Evolutionary conservation across 768 basidiomycete genomes (phyloP).

Genomic region (Pleurotus ostreatus): DNA sequence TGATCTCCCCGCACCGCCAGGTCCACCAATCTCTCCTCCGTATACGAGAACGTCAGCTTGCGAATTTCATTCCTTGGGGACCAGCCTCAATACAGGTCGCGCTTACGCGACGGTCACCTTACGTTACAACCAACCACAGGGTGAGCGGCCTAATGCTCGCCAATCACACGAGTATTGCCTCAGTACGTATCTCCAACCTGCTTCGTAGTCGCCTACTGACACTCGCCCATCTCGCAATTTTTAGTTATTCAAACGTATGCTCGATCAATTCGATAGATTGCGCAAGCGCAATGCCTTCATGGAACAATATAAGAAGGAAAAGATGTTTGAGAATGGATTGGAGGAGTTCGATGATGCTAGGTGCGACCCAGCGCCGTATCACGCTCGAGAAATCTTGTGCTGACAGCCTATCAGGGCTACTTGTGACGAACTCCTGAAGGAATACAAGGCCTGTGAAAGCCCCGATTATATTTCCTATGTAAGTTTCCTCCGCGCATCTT

Average conservation of each 20-base stretch:
- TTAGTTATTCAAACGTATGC: constrained; percentile 92
- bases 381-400: neutral
- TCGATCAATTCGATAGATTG: constrained; percentile 91
- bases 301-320: constrained; percentile 97
- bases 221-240: constrained; percentile 4
- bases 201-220: neutral
- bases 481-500: constrained; percentile 21
- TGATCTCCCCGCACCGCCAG: constrained; percentile 31
- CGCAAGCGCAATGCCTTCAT: constrained; percentile 89
- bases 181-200: constrained; percentile 45
- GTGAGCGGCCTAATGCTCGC: constrained; percentile 98
- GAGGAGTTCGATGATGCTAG: constrained; percentile 98
- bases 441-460: constrained; percentile 95
- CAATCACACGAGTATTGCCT: constrained; percentile 98
- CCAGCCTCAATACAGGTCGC: constrained; percentile 98
- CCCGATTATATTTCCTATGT: constrained; percentile 91
- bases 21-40: constrained; percentile 96
- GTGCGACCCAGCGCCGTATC: constrained; percentile 32
- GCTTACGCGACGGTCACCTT: constrained; percentile 85
- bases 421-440: constrained; percentile 83
- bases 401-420: constrained; percentile 52
- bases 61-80: constrained; percentile 99
- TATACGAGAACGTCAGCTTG: constrained; percentile 93
- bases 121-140: constrained; percentile 83
- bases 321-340: constrained; percentile 88